A percentile compares a stretch with the other conserved stretches of the same genome.
phyloP scores from a whole-genome alignment of 495 filamentous ascomycete species.

The Chaetomium cochliodes region DNA sequence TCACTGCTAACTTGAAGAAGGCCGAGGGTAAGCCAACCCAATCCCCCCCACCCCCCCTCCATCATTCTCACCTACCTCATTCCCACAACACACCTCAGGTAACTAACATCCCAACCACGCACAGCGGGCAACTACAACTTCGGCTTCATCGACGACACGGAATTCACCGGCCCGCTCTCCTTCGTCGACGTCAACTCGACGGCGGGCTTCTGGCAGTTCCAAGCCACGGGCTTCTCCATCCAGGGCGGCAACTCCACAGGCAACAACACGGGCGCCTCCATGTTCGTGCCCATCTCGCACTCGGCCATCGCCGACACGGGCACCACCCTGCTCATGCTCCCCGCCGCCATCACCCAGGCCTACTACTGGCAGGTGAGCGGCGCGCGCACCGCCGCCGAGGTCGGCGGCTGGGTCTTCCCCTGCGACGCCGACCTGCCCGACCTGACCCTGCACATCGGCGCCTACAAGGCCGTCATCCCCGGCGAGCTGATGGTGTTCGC shows the following conservation, averaged over 20 bases:
- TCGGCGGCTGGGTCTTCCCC: slow-evolving; percentile 53
- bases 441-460: slow-evolving; percentile 58
- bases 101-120: slow-evolving; percentile 50
- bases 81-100: too few relatives aligned
- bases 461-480: slow-evolving; percentile 55
- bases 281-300: slow-evolving; percentile 57
- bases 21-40: slow-evolving; percentile 24
- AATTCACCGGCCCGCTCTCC: slow-evolving; percentile 62
- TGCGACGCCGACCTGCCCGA: slow-evolving; percentile 41
- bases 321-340: slow-evolving; percentile 71
- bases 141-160: slow-evolving; percentile 37
- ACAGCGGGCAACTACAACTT: slow-evolving; percentile 38
- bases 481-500: slow-evolving; percentile 62
- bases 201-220: slow-evolving; percentile 74
- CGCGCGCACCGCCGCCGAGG: slow-evolving; percentile 46
- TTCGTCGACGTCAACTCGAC: slow-evolving; percentile 59
- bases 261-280: slow-evolving; percentile 34
- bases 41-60: slow-evolving; percentile 47
- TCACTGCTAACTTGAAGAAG: slow-evolving; percentile 70
- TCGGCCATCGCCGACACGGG: slow-evolving; percentile 61
- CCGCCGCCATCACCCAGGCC: slow-evolving; percentile 52
- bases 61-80: too few relatives aligned
- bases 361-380: slow-evolving; percentile 67
- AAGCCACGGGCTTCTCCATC: slow-evolving; percentile 58
- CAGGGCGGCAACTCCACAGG: slow-evolving; percentile 52